These are phyloP conservation scores for Leccinum insolens DNA, from an alignment of 1,284 basidiomycete species.

Conservation along the genomic window DNA sequence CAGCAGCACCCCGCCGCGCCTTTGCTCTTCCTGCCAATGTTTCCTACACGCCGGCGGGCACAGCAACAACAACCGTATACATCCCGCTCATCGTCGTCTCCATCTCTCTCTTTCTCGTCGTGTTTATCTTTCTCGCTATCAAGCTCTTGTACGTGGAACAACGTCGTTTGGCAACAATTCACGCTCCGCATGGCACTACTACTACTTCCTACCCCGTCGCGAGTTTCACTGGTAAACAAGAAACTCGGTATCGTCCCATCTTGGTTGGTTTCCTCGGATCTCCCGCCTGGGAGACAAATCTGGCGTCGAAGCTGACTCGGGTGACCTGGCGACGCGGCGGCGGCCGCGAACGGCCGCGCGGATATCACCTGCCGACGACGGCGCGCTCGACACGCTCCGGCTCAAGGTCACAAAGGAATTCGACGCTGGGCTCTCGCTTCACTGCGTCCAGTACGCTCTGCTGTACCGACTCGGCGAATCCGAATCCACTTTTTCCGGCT, in stretches of 20 bases:
- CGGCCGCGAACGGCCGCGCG: neutral
- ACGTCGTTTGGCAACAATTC: slow-evolving; percentile 31
- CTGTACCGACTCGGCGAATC: neutral
- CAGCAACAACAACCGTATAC: slow-evolving; percentile 5
- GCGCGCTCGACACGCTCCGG: slow-evolving; percentile 7
- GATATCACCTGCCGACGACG: slow-evolving; percentile 11
- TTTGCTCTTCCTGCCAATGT: slow-evolving; percentile 19
- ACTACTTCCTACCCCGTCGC: neutral
- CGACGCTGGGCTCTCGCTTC: slow-evolving; percentile 5
- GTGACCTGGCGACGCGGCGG: slow-evolving; percentile 11
- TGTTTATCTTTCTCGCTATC: slow-evolving; percentile 21
- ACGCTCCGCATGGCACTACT: slow-evolving; percentile 11
- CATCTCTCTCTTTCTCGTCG: slow-evolving; percentile 21
- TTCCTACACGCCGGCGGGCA: slow-evolving; percentile 5
- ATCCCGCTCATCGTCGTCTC: slow-evolving; percentile 19
- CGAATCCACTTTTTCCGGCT: neutral
- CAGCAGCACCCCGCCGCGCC: slow-evolving; percentile 3
- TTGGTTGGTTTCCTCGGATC: slow-evolving; percentile 35
- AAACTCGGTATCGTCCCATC: slow-evolving; percentile 10
- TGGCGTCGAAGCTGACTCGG: slow-evolving; percentile 17
- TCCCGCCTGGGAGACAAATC: slow-evolving; percentile 31
- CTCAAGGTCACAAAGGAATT: neutral
- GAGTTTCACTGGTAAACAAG: slow-evolving; percentile 5
- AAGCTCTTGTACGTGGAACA: slow-evolving; percentile 32
- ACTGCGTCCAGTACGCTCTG: slow-evolving; percentile 13